phyloP scores from a whole-genome alignment of 2,329 filamentous ascomycete genomes.

The Neofusicoccum cordaticola region DNA sequence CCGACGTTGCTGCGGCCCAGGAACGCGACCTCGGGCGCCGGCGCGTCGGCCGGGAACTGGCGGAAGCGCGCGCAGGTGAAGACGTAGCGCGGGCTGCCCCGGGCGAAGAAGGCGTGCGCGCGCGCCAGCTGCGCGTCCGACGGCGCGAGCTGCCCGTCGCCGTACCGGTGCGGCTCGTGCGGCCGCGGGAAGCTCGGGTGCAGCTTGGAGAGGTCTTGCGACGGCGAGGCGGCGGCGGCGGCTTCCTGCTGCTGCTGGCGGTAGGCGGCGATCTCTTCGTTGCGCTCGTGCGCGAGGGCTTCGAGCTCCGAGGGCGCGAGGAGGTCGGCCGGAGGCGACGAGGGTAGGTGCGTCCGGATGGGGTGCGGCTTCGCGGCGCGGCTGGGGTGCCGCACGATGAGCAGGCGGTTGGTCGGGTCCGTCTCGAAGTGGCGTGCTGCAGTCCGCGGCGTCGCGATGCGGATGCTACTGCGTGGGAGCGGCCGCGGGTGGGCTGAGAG shows the following conservation, averaged over 20 bases:
- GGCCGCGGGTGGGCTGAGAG: neutral
- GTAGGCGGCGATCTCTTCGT: neutral
- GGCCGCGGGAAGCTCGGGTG: neutral
- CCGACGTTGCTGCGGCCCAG: constrained; percentile 69
- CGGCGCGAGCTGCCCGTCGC: constrained; percentile 18
- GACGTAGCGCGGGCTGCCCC: constrained; percentile 51
- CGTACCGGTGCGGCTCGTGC: constrained; percentile 11
- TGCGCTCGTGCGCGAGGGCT: neutral
- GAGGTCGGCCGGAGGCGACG: neutral
- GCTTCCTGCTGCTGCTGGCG: neutral
- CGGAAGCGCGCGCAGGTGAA: constrained; percentile 62
- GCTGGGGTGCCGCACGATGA: neutral
- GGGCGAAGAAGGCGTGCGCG: constrained; percentile 46
- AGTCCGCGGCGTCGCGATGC: neutral
- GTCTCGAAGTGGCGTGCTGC: neutral
- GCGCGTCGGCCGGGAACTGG: constrained; percentile 52
- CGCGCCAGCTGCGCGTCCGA: constrained; percentile 37
- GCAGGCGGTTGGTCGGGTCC: neutral
- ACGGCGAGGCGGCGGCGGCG: neutral
- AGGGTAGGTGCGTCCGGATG: neutral
- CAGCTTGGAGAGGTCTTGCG: neutral
- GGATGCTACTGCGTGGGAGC: neutral
- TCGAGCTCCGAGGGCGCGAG: neutral
- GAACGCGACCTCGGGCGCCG: constrained; percentile 62
- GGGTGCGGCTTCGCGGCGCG: neutral